Base-by-base conservation (phyloP, 345 rosid genomes). In the Salix purpurea region DNA sequence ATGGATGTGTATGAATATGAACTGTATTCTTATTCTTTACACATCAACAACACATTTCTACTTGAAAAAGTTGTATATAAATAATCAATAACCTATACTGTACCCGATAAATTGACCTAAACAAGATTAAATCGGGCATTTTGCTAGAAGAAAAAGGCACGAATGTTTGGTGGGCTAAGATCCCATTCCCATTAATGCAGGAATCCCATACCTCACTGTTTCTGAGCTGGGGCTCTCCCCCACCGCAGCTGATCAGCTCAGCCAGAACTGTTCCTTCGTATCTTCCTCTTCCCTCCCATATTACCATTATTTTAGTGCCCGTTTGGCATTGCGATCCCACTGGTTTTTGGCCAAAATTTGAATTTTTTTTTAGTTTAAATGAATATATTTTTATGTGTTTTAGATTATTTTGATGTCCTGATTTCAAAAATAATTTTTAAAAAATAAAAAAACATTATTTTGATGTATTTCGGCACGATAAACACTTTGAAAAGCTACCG, bases 141-240 rank as follows among this genome's bases (percentile, higher is more conserved):
- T 50, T 2, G 16, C 66, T 7, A 0, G 9, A 56, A 56, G 62
- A 56, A 56, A 56, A n/a, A 30, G 16, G 1, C 23, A 72, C 5
- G 7, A 4, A 3, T 76, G 75, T 76, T 73, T 68, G 76, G 74
- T 61, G 76, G 78, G 79, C 64, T 46, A 61, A 75, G 71, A 42
- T 72, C 74, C 39, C 42, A 76, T 77, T 77, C 79, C 80, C 80
- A 39, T 78, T 79, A 74, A 42, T 15, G 70, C 30, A 42, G 77
- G 85, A 68, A 78, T 82, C 82, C 68, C 67, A 68, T 74, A 30
- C 82, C 78, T 42, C 72, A 39, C 76, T 80, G 81, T 60, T 6
- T 2, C 1, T 21, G 23, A n/a, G 1, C 11, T 58, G 64, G 11
- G 61, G 7, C 30, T 58, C 32, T 56, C 73, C 46, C 75, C 82